Percentiles rank a stretch among this genome's conserved stretches.
These are phyloP conservation scores for Crithidia fasciculata DNA, from an alignment of 208 protist genomes.

Conservation along the genomic window DNA sequence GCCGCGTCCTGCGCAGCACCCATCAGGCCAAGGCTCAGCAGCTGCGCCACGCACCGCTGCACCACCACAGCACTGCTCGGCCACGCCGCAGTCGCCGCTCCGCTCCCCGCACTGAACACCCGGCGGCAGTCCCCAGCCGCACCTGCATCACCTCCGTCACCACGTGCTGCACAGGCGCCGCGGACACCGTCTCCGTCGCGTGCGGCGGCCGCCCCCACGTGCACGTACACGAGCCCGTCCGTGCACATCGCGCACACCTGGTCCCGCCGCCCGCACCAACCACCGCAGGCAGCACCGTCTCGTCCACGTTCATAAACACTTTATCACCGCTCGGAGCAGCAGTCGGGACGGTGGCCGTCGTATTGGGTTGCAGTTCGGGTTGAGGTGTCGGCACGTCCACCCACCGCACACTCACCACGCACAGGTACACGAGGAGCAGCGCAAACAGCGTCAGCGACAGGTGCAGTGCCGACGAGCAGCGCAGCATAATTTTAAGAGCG, in stretches of 20 bases:
- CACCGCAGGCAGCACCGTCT: no score
- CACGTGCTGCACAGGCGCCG: neutral
- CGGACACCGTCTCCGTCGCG: neutral
- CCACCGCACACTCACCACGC: no score
- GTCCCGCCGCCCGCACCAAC: no score
- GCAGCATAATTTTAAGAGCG: no score
- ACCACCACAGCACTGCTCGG: neutral
- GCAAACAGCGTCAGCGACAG: no score
- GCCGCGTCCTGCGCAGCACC: neutral
- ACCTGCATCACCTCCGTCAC: conserved; percentile 3
- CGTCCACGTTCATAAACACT: no score
- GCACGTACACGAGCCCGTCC: conserved; percentile 11
- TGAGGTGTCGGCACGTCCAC: no score
- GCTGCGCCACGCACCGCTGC: conserved; percentile 1
- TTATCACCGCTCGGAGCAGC: no score
- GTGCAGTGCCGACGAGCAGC: no score
- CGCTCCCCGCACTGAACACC: neutral
- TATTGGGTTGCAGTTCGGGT: no score
- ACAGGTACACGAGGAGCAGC: no score
- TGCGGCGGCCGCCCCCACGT: neutral
- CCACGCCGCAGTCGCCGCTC: neutral
- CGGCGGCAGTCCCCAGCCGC: neutral
- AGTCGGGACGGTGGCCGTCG: no score
- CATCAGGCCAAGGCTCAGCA: conserved; percentile 1
- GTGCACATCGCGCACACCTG: conserved; percentile 5